These are phyloP conservation scores for Syzygium oleosum DNA, from an alignment of 345 rosid genomes.

Conservation along the genomic window DNA sequence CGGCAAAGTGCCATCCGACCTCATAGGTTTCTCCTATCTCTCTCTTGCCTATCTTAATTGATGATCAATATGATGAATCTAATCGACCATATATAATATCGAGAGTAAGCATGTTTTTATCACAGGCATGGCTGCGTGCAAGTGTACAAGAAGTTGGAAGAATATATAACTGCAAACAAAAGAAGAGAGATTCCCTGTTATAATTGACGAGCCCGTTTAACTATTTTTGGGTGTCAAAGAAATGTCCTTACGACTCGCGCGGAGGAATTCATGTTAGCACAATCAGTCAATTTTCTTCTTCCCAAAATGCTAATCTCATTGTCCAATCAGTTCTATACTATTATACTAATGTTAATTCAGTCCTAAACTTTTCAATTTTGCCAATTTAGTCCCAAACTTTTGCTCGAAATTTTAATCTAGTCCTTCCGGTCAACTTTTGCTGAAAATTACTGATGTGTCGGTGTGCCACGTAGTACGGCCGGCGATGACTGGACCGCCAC, in stretches of 20 bases:
- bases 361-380: background rate
- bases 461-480: accelerated
- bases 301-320: background rate
- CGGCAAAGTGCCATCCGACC: constrained; percentile 69
- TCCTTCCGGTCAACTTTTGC: background rate
- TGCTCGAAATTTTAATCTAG: background rate
- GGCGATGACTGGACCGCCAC: no score
- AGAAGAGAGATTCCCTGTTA: background rate
- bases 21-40: constrained; percentile 29
- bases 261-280: background rate
- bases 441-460: accelerated
- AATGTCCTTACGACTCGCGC: background rate
- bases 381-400: background rate
- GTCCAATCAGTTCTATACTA: background rate
- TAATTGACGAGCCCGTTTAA: background rate
- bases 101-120: background rate
- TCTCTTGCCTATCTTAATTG: background rate
- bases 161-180: background rate
- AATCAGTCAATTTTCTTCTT: background rate
- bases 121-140: background rate
- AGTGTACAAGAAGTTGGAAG: background rate
- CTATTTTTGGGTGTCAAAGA: background rate
- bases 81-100: background rate
- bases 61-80: background rate
- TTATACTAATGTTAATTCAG: background rate